Conservation (phyloP, 2,329 filamentous ascomycete genomes). For the Aureobasidium sp. region DNA sequence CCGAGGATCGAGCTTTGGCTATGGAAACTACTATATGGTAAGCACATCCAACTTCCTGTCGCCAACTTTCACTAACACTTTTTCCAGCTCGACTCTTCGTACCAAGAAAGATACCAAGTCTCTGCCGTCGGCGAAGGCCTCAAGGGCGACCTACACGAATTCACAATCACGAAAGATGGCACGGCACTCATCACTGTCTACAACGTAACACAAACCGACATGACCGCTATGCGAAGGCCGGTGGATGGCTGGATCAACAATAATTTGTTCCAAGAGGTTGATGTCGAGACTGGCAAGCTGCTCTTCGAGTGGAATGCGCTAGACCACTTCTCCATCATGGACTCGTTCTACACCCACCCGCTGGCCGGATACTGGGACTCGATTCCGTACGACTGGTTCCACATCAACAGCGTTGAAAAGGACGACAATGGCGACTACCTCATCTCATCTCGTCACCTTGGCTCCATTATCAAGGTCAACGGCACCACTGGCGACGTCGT, state of each 20-base stretch:
- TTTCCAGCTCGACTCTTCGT: slow-evolving; percentile 20
- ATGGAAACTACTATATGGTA: slow-evolving; percentile 16
- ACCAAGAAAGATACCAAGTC: slow-evolving; percentile 21
- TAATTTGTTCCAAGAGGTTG: slow-evolving; percentile 35
- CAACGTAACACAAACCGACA: slow-evolving; percentile 24
- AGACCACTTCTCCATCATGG: slow-evolving; percentile 26
- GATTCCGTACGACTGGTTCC: slow-evolving; percentile 36
- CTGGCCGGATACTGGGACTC: slow-evolving; percentile 32
- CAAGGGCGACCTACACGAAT: slow-evolving; percentile 35
- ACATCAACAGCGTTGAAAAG: slow-evolving; percentile 46
- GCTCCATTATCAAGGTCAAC: slow-evolving; percentile 37
- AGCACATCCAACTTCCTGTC: slow-evolving; percentile 5
- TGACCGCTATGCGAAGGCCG: slow-evolving; percentile 16
- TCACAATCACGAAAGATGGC: slow-evolving; percentile 28
- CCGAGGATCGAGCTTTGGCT: slow-evolving; percentile 20
- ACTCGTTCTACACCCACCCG: slow-evolving; percentile 20
- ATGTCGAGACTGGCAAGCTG: slow-evolving; percentile 31
- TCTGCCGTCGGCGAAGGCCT: slow-evolving; percentile 25
- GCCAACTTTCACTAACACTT: slow-evolving; percentile 17
- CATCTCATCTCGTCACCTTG: slow-evolving; percentile 40
- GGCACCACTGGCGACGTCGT: slow-evolving; percentile 33
- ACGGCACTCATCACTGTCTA: slow-evolving; percentile 38
- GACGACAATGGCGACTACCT: slow-evolving; percentile 40
- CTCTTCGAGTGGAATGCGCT: slow-evolving; percentile 34
- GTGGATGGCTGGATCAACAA: slow-evolving; percentile 34